Evolutionary conservation across 495 filamentous ascomycete species (phyloP).

Genomic region (Penicillium coprophilum): DNA sequence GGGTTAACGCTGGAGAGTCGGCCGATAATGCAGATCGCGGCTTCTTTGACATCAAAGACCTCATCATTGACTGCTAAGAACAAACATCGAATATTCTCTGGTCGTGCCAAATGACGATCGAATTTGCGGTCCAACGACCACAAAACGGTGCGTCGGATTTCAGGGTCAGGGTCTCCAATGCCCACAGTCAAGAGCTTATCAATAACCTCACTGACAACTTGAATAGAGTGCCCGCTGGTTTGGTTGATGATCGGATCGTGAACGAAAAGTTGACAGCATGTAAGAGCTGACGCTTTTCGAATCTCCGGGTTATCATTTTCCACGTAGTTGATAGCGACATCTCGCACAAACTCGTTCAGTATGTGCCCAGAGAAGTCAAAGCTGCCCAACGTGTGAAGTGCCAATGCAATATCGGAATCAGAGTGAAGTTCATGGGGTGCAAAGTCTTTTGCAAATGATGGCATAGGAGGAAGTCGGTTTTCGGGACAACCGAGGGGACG

Average conservation of each 20-base stretch:
- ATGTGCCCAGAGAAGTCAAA: constrained; percentile 96
- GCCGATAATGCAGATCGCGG: constrained; percentile 93
- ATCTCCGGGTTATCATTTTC: constrained; percentile 94
- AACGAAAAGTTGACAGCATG: constrained; percentile 95
- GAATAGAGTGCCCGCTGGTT: constrained; percentile 91
- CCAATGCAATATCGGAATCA: constrained; percentile 87
- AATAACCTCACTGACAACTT: constrained; percentile 96
- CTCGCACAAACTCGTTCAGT: constrained; percentile 95
- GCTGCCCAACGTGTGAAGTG: constrained; percentile 87
- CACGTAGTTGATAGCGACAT: constrained; percentile 96
- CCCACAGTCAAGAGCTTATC: constrained; percentile 93
- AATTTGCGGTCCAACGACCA: constrained; percentile 88
- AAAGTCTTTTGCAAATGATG: constrained; percentile 82
- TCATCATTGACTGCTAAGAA: constrained; percentile 98
- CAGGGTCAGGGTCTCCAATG: constrained; percentile 84
- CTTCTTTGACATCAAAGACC: constrained; percentile 85
- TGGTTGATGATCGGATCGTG: constrained; percentile 96
- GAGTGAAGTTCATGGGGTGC: constrained; percentile 64
- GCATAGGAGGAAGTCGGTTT: constrained; percentile 61
- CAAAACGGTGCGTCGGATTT: constrained; percentile 84
- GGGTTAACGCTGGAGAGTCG: constrained; percentile 89
- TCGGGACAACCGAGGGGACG: constrained; percentile 86
- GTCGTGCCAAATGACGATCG: constrained; percentile 89
- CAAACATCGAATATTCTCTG: constrained; percentile 91
- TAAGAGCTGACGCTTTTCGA: constrained; percentile 89